Base-by-base conservation (phyloP, 2,329 filamentous ascomycete genomes). In the Ustulina deusta region DNA sequence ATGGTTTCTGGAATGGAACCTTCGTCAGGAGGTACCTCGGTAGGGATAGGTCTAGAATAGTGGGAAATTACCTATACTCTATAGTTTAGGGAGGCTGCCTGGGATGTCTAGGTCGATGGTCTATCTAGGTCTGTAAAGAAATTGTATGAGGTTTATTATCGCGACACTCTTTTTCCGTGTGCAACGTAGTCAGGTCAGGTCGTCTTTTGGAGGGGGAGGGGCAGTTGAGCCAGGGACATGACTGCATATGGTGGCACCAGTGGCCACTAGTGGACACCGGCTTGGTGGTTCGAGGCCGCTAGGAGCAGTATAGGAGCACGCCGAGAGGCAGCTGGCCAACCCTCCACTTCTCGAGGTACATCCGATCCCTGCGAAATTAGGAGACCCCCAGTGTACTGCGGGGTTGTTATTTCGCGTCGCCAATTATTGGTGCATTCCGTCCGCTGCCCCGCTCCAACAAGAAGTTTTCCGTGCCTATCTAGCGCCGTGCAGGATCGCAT, bases 121-220 rank as follows among this genome's bases (percentile, higher is more conserved):
- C 17, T 20, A 20, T 20, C 42, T 40, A 48, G 42, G 49, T 52
- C 10, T 20, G 20, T 46, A 49, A 36, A 54, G n/a, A 56, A 29
- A 44, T 25, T 34, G 17, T n/a, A n/a, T 56, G 42, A 62, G 40
- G 36, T 56, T 48, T 46, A 40, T 22, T 65, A 61, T 68, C 61
- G 51, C 51, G 61, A 65, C 36, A 38, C 42, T 44, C 46, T 49
- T 57, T 54, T 46, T 60, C 52, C 38, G 36, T 64, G 54, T 44
- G 42, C 7, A 25, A 27, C 22, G 42, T 48, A 44, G 62, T 58
- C 44, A 56, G 57, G 32, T 57, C 64, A 52, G 15, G 6, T 59
- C 34, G 59, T 54, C n/a, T 38, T 4, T 38, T 22, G 61, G 66
- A 68, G 66, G 66, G 58, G 66, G 66, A 69, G 66, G 66, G 66